A percentile compares a stretch with the other conserved stretches of the same genome.
phyloP scores from a whole-genome alignment of 1,284 basidiomycete genomes.

The Phellinidium pouzarii region DNA sequence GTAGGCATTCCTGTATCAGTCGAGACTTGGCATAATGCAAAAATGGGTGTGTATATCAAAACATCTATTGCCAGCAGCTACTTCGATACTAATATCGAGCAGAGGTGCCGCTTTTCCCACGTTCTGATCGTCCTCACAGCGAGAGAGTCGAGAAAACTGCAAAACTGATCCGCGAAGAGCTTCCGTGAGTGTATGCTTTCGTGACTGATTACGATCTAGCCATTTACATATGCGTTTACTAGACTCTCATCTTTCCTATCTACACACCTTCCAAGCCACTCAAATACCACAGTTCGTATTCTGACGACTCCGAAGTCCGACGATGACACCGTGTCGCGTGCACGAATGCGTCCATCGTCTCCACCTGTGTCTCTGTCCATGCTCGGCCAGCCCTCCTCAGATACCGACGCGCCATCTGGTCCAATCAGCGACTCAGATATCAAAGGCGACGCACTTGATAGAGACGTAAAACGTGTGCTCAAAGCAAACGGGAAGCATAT shows the following conservation, averaged over 20 bases:
- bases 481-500: slow-evolving; percentile 26
- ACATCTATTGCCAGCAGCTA: background rate
- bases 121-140: slow-evolving; percentile 1
- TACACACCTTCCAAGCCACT: slow-evolving; percentile 23
- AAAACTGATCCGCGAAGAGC: background rate
- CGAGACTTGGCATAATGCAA: slow-evolving; percentile 31
- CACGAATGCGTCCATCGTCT: slow-evolving; percentile 18
- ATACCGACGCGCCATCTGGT: slow-evolving; percentile 14
- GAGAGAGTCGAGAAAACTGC: background rate
- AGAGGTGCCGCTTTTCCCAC: slow-evolving; percentile 14
- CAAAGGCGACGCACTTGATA: slow-evolving; percentile 9
- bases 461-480: slow-evolving; percentile 24
- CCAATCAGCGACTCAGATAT: slow-evolving; percentile 20
- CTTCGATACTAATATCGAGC: background rate
- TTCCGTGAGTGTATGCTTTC: background rate
- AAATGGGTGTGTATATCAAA: slow-evolving; percentile 34
- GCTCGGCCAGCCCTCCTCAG: slow-evolving; percentile 34
- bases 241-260: slow-evolving; percentile 14
- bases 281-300: slow-evolving; percentile 30
- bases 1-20: slow-evolving; percentile 28
- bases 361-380: slow-evolving; percentile 32
- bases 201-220: background rate
- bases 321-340: background rate
- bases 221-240: background rate
- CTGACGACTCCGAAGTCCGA: slow-evolving; percentile 27